Evolutionary conservation across 192 early-diverging fungal species (phyloP), one percentile per base, ranked within the genome.

Genomic region (Spizellomyces punctatus): DNA sequence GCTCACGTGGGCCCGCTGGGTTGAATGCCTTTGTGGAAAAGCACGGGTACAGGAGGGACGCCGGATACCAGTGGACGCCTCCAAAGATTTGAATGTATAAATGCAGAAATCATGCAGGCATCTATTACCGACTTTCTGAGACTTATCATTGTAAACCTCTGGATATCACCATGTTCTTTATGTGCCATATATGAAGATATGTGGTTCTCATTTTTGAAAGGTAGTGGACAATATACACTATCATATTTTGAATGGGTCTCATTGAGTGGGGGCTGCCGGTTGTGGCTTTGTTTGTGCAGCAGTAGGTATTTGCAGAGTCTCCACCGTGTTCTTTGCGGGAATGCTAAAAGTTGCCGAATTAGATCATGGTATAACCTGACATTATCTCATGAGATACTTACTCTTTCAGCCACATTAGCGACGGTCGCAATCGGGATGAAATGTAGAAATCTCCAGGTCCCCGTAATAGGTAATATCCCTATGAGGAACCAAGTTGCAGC

Each of bases 1-100:
- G 95, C 6, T 83, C 86, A 55, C 88, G 95, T 42, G 96, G 95
- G 8, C 96, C 96, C 49, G 83, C 81, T 54, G 86, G 86, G 10
- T 78, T 91, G 63, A 83, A 88, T 56, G 90, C 90, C 56, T 98
- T 94, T 79, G 82, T 94, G 22, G 73, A 79, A 66, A 88, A 84
- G 62, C 73, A 82, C 58, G 85, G 85, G 17, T 87, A 76, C 68
- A 62, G 61, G 63, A 65, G 84, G 36, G 55, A 78, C 44, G 62
- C 56, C 12, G 72, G 65, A 16, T 86, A 86, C 76, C 64, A 56
- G 10, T 84, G 82, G 82, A 63, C 62, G 49, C 76, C 79, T 10
- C 69, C 66, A 43, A 75, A 73, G 71, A 73, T 77, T 58, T 77
- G 42, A 42, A 6, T 9, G 59, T 19, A 19, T 3, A 36, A 36